Evolutionary conservation across 768 basidiomycete species (phyloP), one percentile per base, ranked within the genome.

Genomic region (Tulasnella calospora): DNA sequence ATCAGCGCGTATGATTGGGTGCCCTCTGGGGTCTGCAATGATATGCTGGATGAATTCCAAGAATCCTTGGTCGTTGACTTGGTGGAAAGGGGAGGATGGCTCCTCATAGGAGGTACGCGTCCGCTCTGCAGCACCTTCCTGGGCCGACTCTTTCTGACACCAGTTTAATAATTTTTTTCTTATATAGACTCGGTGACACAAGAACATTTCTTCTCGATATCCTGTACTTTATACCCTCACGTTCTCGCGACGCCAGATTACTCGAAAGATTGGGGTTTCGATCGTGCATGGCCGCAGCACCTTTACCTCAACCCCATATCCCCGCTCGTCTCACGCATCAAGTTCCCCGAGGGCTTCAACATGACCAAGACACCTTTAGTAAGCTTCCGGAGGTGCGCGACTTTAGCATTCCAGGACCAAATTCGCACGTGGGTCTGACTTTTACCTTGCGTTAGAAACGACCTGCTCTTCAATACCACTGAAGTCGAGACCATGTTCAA

Each of bases 171-270:
- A n/a, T n/a, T n/a, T n/a, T n/a, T n/a, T n/a, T n/a, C n/a, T n/a
- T n/a, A n/a, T n/a, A 36, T 69, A 90, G 91, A 92, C 81, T 92
- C 91, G 0, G 89, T 92, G 23, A 89, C 89, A 1, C 91, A 92
- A 82, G 90, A 89, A 80, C 91, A 92, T 82, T 92, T 92, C 85
- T 92, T 92, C 83, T 92, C 91, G 7, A 82, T 92, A 0, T 92
- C 91, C 0, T 92, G 91, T 81, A 81, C 88, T 57, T 86, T 92
- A 3, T 89, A 89, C 83, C 90, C 91, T 0, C 90, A 92, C 81
- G 91, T 92, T 47, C 86, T 86, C 46, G 91, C 91, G 0, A 90
- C 88, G 2, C 91, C 91, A 0, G 86, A 89, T 80, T 92, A 91
- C 80, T 85, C 85, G 44, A 87, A 87, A 77, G 84, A 86, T 0